phyloP scores from a whole-genome alignment of 768 basidiomycete species.

The Leccinum obscurum region DNA sequence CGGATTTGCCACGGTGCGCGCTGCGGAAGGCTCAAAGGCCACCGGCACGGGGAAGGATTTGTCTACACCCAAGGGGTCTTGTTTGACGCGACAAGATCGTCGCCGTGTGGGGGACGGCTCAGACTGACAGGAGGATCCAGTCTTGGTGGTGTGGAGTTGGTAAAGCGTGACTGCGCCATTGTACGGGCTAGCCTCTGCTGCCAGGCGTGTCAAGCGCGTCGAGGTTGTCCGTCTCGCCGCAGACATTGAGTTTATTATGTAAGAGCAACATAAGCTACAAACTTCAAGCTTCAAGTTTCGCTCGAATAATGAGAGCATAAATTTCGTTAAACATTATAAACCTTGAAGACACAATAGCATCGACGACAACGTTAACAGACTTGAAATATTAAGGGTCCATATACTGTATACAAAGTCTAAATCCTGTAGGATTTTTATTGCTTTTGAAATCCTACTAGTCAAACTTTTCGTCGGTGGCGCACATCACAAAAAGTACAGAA shows the following conservation, averaged over 20 bases:
- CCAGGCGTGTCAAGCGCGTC: constrained; percentile 34
- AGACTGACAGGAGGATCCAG: not conserved
- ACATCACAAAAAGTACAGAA: no score
- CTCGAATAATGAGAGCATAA: no score
- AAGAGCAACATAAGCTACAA: not conserved
- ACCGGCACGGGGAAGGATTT: not conserved
- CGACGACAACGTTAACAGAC: no score
- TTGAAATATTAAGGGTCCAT: no score
- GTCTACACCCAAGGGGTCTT: constrained; percentile 11
- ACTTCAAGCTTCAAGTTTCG: no score
- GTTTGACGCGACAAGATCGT: constrained; percentile 35
- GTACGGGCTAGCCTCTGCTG: constrained; percentile 45
- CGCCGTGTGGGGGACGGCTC: constrained; percentile 17
- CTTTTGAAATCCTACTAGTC: no score
- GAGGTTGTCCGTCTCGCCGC: constrained; percentile 28
- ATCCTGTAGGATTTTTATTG: no score
- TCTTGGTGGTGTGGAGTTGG: constrained; percentile 3
- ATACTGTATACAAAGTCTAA: no score
- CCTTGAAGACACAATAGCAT: no score
- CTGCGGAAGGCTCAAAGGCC: not conserved
- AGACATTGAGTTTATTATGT: constrained; percentile 17
- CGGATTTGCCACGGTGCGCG: not conserved
- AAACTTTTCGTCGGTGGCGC: no score
- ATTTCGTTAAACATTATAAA: no score
- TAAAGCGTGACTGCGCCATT: constrained; percentile 44